phyloP scores from a whole-genome alignment of 2,329 filamentous ascomycete species.

The Calonectria crousiana region DNA sequence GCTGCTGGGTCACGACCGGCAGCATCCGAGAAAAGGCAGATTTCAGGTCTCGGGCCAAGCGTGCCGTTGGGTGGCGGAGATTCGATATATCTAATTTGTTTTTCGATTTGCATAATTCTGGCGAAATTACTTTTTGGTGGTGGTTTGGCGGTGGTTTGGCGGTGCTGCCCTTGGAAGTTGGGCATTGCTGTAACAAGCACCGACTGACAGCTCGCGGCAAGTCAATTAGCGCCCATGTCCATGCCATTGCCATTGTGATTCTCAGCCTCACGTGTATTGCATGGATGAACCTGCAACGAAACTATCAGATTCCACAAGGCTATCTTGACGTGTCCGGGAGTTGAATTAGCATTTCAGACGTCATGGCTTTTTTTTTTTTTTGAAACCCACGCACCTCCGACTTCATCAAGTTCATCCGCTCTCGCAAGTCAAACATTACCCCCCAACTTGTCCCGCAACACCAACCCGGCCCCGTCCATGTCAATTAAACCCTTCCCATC shows the following conservation, averaged over 20 bases:
- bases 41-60: not conserved
- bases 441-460: not conserved
- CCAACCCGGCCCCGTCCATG: not conserved
- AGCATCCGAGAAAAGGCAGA: constrained; percentile 9
- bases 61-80: constrained; percentile 3
- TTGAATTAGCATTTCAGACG: not conserved
- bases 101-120: not conserved
- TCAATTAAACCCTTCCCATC: not conserved
- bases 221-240: not conserved
- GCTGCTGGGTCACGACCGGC: not conserved
- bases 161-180: not conserved
- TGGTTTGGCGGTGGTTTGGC: too few species aligned
- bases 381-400: not conserved
- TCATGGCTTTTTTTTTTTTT: not conserved
- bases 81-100: too few species aligned
- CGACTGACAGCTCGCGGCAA: not conserved
- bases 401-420: constrained; percentile 20
- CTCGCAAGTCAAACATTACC: constrained; percentile 13
- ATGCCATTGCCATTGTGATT: not conserved
- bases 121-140: not conserved
- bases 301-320: not conserved
- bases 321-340: not conserved
- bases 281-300: not conserved
- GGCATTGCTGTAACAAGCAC: not conserved
- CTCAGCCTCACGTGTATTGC: not conserved